Conservation (phyloP, 106 monocot genomes). For the Apostasia ramifera region DNA sequence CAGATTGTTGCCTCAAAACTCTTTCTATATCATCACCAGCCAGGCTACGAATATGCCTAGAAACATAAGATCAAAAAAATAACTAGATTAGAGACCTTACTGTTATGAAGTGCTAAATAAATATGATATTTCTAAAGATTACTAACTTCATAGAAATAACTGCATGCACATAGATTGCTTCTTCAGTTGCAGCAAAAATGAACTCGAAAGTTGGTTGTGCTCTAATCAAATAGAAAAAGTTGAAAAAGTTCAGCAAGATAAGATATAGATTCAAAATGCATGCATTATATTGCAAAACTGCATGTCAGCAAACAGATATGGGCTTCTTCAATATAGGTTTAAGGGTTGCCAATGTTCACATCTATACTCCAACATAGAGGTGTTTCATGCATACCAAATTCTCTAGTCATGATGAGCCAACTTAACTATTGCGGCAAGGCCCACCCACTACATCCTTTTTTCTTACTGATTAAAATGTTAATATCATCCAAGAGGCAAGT, state of each 20-base stretch:
- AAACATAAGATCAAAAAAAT: constrained; percentile 3
- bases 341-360: too few species aligned
- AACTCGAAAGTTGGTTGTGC: constrained; percentile 72
- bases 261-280: neutral
- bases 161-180: constrained; percentile 79
- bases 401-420: too few species aligned
- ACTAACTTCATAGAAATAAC: constrained; percentile 84
- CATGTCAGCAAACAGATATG: too few species aligned
- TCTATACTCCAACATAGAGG: too few species aligned
- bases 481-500: too few species aligned
- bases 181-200: constrained; percentile 81
- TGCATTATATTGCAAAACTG: too few species aligned
- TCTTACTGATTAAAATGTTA: too few species aligned
- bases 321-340: too few species aligned
- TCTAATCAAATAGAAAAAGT: constrained; percentile 36
- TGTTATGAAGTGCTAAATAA: constrained; percentile 9
- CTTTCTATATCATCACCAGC: constrained; percentile 72
- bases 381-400: too few species aligned
- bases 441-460: too few species aligned
- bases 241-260: neutral
- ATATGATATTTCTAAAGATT: neutral
- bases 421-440: too few species aligned
- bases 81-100: neutral
- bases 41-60: constrained; percentile 71
- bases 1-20: constrained; percentile 33